These are phyloP conservation scores for Penicillium dipodomyicola DNA, from an alignment of 495 filamentous ascomycete genomes.

Conservation along the genomic window DNA sequence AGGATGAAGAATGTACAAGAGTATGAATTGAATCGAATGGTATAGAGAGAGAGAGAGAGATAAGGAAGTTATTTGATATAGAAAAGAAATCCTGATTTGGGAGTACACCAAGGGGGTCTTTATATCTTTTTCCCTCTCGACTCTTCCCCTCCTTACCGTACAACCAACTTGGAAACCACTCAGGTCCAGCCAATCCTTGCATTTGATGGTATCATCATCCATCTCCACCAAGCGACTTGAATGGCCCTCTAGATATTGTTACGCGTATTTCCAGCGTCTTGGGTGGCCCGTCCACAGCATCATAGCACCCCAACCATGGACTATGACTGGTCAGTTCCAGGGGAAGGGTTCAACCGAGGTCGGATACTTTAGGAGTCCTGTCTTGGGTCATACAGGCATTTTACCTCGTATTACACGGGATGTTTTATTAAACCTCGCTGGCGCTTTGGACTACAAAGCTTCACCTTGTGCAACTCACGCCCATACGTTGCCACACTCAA, in stretches of 20 bases:
- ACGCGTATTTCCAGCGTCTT: slow-evolving; percentile 10
- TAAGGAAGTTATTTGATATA: background rate
- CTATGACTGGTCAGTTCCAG: slow-evolving; percentile 14
- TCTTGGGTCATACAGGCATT: slow-evolving; percentile 6
- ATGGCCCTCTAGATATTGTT: slow-evolving; percentile 13
- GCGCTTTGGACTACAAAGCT: background rate
- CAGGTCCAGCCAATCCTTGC: slow-evolving; percentile 15
- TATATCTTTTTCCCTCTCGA: slow-evolving; percentile 18
- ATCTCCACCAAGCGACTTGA: slow-evolving; percentile 5
- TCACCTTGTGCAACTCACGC: no score
- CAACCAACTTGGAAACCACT: background rate
- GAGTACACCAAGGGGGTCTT: slow-evolving; percentile 11
- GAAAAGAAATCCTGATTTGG: background rate
- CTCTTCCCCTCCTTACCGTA: slow-evolving; percentile 4
- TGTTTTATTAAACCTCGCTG: slow-evolving; percentile 9
- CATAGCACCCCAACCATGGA: slow-evolving; percentile 12
- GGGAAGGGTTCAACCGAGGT: slow-evolving; percentile 4
- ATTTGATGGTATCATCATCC: slow-evolving; percentile 6
- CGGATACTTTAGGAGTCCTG: slow-evolving; percentile 9
- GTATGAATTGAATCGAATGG: slow-evolving; percentile 2
- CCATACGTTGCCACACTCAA: no score
- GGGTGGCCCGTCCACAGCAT: slow-evolving; percentile 20
- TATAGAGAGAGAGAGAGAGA: background rate
- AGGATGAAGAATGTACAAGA: background rate
- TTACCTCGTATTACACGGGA: slow-evolving; percentile 19